These are phyloP conservation scores for Pneumocystis canis DNA, from an alignment of 1,139 yeast species.

Conservation along the genomic window DNA sequence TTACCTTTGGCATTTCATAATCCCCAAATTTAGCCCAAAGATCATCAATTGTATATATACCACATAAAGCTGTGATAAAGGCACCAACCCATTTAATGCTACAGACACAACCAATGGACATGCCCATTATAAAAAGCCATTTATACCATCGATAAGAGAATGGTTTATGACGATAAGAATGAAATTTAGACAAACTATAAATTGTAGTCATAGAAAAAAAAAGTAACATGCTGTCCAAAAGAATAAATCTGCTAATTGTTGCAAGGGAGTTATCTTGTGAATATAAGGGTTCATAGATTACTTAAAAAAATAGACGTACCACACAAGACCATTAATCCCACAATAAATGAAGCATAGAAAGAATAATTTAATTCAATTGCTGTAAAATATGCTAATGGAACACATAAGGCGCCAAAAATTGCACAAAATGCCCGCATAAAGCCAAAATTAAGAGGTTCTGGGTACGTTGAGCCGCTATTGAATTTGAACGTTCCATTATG, in stretches of 20 bases:
- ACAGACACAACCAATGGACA: conserved; percentile 73
- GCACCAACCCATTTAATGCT: conserved; percentile 93
- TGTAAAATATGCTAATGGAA: conserved; percentile 86
- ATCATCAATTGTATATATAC: conserved; percentile 69
- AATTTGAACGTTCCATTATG: conserved; percentile 93
- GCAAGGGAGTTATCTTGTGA: conserved; percentile 63
- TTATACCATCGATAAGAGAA: conserved; percentile 86
- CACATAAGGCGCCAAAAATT: conserved; percentile 72
- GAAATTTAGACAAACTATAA: conserved; percentile 63
- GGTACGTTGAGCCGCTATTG: conserved; percentile 73
- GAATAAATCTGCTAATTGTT: conserved; percentile 79
- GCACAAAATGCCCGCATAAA: conserved; percentile 93
- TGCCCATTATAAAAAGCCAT: conserved; percentile 68
- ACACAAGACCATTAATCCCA: conserved; percentile 55
- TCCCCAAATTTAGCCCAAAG: conserved; percentile 52
- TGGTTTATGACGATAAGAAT: conserved; percentile 46
- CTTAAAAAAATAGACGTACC: not conserved
- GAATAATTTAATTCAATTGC: conserved; percentile 75
- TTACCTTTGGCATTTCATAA: conserved; percentile 25
- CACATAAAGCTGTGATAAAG: conserved; percentile 69
- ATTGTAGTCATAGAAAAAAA: conserved; percentile 81
- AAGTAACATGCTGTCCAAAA: conserved; percentile 89
- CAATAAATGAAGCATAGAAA: conserved; percentile 72
- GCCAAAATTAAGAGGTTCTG: conserved; percentile 73
- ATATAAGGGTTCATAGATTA: conserved; percentile 23